Evolutionary conservation across 441 rosid species (phyloP), one percentile per base, ranked within the genome.

Genomic region (Corymbia calophylla): DNA sequence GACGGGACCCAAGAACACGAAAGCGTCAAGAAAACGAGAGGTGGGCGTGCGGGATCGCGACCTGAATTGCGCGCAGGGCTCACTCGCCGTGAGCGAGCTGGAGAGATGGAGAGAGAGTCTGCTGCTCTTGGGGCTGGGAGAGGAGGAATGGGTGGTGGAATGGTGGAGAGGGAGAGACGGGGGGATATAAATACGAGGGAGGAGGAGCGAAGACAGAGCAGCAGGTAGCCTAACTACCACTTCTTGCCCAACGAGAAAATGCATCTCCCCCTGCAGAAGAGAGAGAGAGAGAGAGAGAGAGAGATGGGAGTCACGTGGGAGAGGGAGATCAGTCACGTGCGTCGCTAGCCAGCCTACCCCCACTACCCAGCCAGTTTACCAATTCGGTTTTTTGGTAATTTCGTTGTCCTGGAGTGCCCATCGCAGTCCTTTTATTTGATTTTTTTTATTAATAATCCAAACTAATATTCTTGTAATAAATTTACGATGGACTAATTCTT

Each of bases 391-490:
- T 29, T 29, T 32, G 9, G 68, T 62, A 6, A 62, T 62, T 62
- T 29, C 68, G 68, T 29, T 14, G 68, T 6, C 68, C n/a, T 27
- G 68, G 68, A 62, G 8, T 29, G 68, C 27, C 32, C 25, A 19
- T 55, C 3, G 9, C 25, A 10, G 58, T 19, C 2, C 9, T 55
- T 19, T 5, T 7, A 18, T 7, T 54, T 39, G 5, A 39, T 39
- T 39, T 39, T 39, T 39, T 4, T 39, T 39, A 39, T 39, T 39
- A 12, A 5, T 13, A 51, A 13, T 1, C 16, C 5, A 51, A 51
- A 51, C 0, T 0, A 1, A 2, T 51, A 15, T 51, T 3, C 16
- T 1, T 13, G 2, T 51, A 5, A 51, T 5, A 13, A 6, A 51
- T 51, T 13, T 51, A 51, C 53, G 1, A 2, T 5, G 5, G 14